phyloP scores from a whole-genome alignment of 208 protist species.

The Zelonia costaricensis region DNA sequence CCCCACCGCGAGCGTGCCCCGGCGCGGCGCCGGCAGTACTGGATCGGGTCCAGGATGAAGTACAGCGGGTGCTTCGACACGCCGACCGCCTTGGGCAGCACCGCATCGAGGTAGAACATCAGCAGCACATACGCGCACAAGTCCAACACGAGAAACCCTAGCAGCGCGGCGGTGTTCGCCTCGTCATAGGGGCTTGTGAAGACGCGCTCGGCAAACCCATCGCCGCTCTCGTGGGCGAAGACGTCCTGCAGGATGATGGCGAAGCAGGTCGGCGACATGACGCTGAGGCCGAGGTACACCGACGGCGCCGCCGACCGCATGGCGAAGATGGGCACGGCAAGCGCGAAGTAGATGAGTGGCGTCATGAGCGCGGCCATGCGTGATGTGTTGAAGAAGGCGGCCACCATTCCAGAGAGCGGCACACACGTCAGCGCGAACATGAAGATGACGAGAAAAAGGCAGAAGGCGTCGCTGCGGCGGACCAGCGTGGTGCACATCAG shows the following conservation, averaged over 20 bases:
- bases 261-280: constrained; percentile 50
- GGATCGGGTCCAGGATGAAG: constrained; percentile 44
- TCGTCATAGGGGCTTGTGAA: background rate
- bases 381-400: constrained; percentile 65
- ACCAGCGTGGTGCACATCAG: constrained; percentile 49
- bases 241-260: constrained; percentile 20
- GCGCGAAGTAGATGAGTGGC: constrained; percentile 70
- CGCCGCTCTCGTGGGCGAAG: constrained; percentile 27
- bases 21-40: constrained; percentile 21
- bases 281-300: constrained; percentile 8
- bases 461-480: constrained; percentile 31
- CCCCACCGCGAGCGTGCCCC: too few relatives aligned
- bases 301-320: background rate
- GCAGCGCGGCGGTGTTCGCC: constrained; percentile 6
- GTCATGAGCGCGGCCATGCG: constrained; percentile 52
- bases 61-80: constrained; percentile 48
- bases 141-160: constrained; percentile 30
- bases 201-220: constrained; percentile 1
- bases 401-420: constrained; percentile 43
- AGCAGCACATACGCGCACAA: constrained; percentile 59
- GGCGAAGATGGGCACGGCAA: constrained; percentile 24
- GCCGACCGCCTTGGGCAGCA: constrained; percentile 60
- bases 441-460: constrained; percentile 59
- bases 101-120: constrained; percentile 73
- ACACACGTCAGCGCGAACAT: constrained; percentile 50